A percentile compares a stretch with the other conserved stretches of the same genome.
phyloP scores from a whole-genome alignment of 169 alveolate genomes.

The Amoebophrya sp. region DNA sequence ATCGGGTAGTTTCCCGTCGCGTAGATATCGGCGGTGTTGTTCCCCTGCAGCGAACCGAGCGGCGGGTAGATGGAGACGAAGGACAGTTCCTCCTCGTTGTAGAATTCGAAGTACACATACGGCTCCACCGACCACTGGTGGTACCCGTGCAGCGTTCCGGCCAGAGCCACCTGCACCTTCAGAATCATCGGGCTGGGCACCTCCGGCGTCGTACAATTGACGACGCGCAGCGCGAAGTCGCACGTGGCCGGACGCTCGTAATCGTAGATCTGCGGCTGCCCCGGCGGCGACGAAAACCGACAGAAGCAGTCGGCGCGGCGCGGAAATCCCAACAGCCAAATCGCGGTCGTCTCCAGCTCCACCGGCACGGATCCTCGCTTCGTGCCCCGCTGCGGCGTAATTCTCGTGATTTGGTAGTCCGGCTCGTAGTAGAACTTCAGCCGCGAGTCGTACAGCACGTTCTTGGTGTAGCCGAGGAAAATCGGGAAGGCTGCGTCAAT shows the following conservation, averaged over 20 bases:
- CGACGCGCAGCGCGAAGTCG: background rate
- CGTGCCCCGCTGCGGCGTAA: background rate
- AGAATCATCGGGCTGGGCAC: background rate
- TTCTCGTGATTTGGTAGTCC: background rate
- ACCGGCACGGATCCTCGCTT: background rate
- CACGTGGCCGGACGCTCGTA: background rate
- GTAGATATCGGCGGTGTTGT: background rate
- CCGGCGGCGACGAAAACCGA: background rate
- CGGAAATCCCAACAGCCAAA: background rate
- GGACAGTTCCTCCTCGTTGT: background rate
- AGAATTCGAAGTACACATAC: background rate
- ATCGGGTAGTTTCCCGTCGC: background rate
- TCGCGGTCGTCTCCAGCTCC: background rate
- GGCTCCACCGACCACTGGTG: background rate
- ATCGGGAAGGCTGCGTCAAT: background rate
- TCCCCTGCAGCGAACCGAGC: background rate
- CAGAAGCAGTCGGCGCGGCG: constrained; percentile 5
- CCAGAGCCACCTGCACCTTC: background rate
- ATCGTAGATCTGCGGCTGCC: background rate
- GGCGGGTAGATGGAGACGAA: background rate
- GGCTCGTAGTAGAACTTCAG: background rate
- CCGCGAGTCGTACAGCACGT: background rate
- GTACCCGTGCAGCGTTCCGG: background rate
- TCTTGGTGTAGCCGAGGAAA: background rate
- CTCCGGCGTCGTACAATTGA: background rate